Conservation (phyloP, 495 filamentous ascomycete genomes). For the Apiosordaria backusii region DNA sequence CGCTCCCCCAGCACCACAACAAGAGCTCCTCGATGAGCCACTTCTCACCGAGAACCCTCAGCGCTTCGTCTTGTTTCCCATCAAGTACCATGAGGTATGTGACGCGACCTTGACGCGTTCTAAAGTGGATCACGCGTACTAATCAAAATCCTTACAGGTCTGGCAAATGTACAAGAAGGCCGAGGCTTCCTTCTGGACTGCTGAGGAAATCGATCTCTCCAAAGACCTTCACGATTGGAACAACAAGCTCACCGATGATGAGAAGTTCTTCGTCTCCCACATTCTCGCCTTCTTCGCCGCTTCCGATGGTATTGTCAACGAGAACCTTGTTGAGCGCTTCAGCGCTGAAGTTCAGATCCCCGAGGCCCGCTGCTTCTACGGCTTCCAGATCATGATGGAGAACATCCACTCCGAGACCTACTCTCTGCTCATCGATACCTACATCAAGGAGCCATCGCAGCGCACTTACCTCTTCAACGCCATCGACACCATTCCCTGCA, state of each 20-base stretch:
- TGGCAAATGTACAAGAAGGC: conserved; percentile 99
- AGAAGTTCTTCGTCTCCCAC: conserved; percentile 96
- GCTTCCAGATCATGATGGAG: conserved; percentile 99
- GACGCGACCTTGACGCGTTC: conserved; percentile 54
- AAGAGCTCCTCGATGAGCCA: conserved; percentile 78
- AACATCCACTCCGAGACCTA: conserved; percentile 99
- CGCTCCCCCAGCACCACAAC: conserved; percentile 56
- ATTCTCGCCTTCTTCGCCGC: conserved; percentile 99
- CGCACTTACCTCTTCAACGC: conserved; percentile 95
- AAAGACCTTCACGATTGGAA: conserved; percentile 99
- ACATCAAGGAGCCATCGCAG: conserved; percentile 98
- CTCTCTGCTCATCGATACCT: conserved; percentile 98
- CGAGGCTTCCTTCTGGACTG: conserved; percentile 99
- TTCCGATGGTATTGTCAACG: conserved; percentile 99
- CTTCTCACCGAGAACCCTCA: conserved; percentile 93
- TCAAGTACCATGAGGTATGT: conserved; percentile 98
- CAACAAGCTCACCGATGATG: conserved; percentile 92
- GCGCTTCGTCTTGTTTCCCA: conserved; percentile 96
- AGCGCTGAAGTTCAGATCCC: conserved; percentile 95
- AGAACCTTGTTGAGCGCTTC: conserved; percentile 98
- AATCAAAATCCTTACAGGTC: conserved; percentile 56
- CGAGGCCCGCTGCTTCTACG: conserved; percentile 99
- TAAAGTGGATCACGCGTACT: conserved; percentile 54
- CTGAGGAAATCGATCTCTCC: conserved; percentile 97
- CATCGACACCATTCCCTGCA: conserved; percentile 93